A percentile compares a stretch with the other conserved stretches of the same genome.
Conservation (phyloP, 1,284 basidiomycete genomes). For the Vanrija sp. region DNA sequence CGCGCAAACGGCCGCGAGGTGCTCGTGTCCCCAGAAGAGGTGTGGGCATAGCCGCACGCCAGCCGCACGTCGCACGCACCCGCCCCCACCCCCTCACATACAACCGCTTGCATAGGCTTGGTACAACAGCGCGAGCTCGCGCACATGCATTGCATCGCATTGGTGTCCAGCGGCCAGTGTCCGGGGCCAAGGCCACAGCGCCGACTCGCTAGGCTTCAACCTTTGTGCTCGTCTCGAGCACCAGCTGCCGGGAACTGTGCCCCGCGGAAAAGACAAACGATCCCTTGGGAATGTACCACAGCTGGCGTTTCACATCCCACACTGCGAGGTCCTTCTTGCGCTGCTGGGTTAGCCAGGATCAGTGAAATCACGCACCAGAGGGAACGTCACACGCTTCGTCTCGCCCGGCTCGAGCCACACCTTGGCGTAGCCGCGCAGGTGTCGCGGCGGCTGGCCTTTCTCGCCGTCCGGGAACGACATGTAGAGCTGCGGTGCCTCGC, state of each 20-base stretch:
- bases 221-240: conserved; percentile 7
- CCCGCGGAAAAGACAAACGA: conserved; percentile 43
- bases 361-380: conserved; percentile 28
- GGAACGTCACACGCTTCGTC: conserved; percentile 36
- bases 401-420: conserved; percentile 39
- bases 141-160: conserved; percentile 1
- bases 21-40: conserved; percentile 44
- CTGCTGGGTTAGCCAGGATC: conserved; percentile 11
- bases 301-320: conserved; percentile 46
- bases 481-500: conserved; percentile 52
- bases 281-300: conserved; percentile 45
- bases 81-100: no score
- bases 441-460: conserved; percentile 42
- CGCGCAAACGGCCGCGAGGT: conserved; percentile 45
- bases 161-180: no score
- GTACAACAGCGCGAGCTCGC: no score
- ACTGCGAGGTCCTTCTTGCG: conserved; percentile 50
- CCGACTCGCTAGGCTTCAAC: background rate
- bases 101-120: no score
- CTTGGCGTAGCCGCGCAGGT: conserved; percentile 47
- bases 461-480: conserved; percentile 45
- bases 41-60: conserved; percentile 34
- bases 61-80: no score
- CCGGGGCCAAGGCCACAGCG: background rate
- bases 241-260: conserved; percentile 39